These are phyloP conservation scores for Populus hybrid DNA, from an alignment of 441 rosid species.

Conservation along the genomic window DNA sequence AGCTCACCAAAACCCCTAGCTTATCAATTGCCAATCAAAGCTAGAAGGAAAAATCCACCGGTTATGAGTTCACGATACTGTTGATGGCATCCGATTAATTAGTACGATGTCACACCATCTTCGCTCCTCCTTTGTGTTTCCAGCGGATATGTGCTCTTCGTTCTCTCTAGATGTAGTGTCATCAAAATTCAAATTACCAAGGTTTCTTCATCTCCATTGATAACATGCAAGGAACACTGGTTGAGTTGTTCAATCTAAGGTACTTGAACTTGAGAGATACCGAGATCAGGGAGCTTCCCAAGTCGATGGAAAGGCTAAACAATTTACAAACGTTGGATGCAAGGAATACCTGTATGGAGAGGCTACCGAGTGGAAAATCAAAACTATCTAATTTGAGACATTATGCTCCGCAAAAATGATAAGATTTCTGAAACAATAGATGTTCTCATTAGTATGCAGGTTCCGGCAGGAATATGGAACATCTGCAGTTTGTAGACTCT, in stretches of 20 bases:
- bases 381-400: constrained; percentile 23
- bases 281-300: constrained; percentile 21
- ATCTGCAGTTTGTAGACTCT: constrained; percentile 37
- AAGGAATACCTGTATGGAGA: constrained; percentile 14
- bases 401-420: constrained; percentile 9
- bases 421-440: not conserved
- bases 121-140: constrained; percentile 31
- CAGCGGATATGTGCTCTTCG: constrained; percentile 20
- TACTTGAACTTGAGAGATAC: constrained; percentile 28
- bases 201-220: constrained; percentile 21
- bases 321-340: constrained; percentile 27
- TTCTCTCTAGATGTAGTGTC: constrained; percentile 16
- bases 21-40: not conserved
- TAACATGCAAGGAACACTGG: constrained; percentile 11
- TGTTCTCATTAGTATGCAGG: constrained; percentile 16
- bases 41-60: constrained; percentile 36
- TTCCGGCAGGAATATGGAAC: constrained; percentile 29
- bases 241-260: constrained; percentile 23
- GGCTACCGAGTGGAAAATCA: constrained; percentile 25
- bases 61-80: constrained; percentile 27
- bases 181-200: constrained; percentile 23
- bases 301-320: constrained; percentile 22
- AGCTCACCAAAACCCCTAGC: too few species aligned
- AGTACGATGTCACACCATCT: constrained; percentile 9
- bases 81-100: constrained; percentile 14